These are phyloP conservation scores for Leccinum barrowsii DNA, from an alignment of 768 basidiomycete species.

Conservation along the genomic window DNA sequence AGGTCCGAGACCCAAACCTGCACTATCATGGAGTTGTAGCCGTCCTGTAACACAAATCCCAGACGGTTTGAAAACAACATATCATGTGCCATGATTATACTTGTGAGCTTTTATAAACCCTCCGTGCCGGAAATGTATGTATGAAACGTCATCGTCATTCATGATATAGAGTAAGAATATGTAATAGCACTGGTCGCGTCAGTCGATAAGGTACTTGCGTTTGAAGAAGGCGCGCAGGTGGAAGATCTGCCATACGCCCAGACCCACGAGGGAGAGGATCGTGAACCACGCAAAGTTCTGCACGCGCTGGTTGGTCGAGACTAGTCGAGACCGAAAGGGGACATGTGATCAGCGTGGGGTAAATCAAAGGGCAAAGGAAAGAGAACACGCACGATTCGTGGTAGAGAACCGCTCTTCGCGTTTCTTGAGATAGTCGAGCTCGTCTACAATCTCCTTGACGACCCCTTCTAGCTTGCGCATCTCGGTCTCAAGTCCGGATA, in stretches of 20 bases:
- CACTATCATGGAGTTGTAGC: background rate
- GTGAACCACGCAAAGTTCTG: conserved; percentile 93
- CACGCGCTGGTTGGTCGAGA: conserved; percentile 88
- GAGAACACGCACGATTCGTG: conserved; percentile 75
- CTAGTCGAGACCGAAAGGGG: conserved; percentile 37
- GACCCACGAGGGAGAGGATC: conserved; percentile 65
- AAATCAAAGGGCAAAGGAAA: no score
- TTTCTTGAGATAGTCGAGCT: conserved; percentile 85
- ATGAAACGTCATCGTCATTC: background rate
- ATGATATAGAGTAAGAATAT: background rate
- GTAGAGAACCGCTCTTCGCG: conserved; percentile 85
- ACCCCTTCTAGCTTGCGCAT: conserved; percentile 97
- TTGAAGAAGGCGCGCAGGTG: conserved; percentile 96
- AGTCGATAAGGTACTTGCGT: conserved; percentile 91
- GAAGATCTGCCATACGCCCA: conserved; percentile 94
- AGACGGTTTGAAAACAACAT: background rate
- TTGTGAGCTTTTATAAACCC: background rate
- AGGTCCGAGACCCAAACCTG: conserved; percentile 2
- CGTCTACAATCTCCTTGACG: conserved; percentile 91
- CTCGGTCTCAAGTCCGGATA: conserved; percentile 94
- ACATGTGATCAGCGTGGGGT: background rate
- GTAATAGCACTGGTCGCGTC: conserved; percentile 19
- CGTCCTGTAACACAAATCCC: background rate
- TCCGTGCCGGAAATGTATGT: background rate
- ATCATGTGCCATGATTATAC: background rate